phyloP scores from a whole-genome alignment of 768 basidiomycete genomes.

The Imleria badia region DNA sequence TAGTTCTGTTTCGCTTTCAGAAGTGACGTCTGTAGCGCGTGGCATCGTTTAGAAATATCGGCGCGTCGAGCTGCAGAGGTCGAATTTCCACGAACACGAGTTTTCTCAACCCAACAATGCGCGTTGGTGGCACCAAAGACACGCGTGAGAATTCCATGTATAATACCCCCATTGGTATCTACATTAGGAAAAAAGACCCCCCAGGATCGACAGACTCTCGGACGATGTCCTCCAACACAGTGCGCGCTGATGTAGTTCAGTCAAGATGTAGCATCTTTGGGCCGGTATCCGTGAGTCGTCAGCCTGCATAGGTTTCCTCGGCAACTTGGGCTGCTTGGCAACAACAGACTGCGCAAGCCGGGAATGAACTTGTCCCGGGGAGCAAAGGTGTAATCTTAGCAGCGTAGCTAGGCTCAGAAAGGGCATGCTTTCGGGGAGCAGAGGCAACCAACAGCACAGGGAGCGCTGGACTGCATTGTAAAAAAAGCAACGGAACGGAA shows the following conservation, averaged over 20 bases:
- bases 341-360: slow-evolving; percentile 5
- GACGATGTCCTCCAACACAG: too few species aligned
- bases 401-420: slow-evolving; percentile 4
- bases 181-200: slow-evolving; percentile 16
- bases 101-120: slow-evolving; percentile 9
- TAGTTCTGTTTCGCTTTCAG: slow-evolving; percentile 28
- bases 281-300: not conserved
- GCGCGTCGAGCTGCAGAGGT: slow-evolving; percentile 17
- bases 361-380: slow-evolving; percentile 12
- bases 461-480: not conserved
- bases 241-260: not conserved
- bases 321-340: slow-evolving; percentile 2
- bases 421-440: not conserved
- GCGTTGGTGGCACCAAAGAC: slow-evolving; percentile 23
- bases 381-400: not conserved
- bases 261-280: not conserved
- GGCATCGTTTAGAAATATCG: slow-evolving; percentile 20
- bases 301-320: not conserved
- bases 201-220: not conserved
- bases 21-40: slow-evolving; percentile 17
- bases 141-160: slow-evolving; percentile 17
- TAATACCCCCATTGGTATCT: not conserved
- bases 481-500: not conserved
- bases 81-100: slow-evolving; percentile 7
- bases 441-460: slow-evolving; percentile 1